Conservation (phyloP, 208 protist genomes). For the Leishmania gerbilli region DNA sequence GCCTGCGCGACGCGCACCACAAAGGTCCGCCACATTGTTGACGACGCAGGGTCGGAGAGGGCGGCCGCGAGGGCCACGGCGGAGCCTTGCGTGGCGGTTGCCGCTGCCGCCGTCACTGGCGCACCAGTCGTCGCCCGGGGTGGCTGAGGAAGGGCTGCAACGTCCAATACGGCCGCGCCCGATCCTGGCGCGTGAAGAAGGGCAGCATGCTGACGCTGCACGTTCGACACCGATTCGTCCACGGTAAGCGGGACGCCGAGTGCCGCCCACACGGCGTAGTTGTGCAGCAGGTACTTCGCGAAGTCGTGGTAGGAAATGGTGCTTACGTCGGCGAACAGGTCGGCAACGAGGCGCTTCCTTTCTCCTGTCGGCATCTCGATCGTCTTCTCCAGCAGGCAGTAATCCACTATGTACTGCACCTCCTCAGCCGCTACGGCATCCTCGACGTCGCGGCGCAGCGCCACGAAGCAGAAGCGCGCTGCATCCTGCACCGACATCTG, state of each 20-base stretch:
- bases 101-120: conserved; percentile 4
- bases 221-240: conserved; percentile 26
- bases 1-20: conserved; percentile 57
- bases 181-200: conserved; percentile 13
- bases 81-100: conserved; percentile 7
- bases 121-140: neutral
- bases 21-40: conserved; percentile 37
- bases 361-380: conserved; percentile 76
- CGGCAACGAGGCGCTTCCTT: conserved; percentile 57
- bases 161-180: conserved; percentile 10
- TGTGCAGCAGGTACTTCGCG: conserved; percentile 61
- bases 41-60: neutral
- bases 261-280: conserved; percentile 79
- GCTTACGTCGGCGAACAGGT: conserved; percentile 56
- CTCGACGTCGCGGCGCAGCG: conserved; percentile 76
- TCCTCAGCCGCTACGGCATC: conserved; percentile 73
- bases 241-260: conserved; percentile 73
- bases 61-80: neutral
- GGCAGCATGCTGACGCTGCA: conserved; percentile 44
- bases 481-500: conserved; percentile 59
- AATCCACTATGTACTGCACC: conserved; percentile 73
- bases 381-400: conserved; percentile 73
- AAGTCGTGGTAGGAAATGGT: conserved; percentile 76
- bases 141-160: conserved; percentile 3
- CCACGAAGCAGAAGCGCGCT: conserved; percentile 84